Conservation (phyloP, 169 alveolate species). For the Eimeria falciformis region DNA sequence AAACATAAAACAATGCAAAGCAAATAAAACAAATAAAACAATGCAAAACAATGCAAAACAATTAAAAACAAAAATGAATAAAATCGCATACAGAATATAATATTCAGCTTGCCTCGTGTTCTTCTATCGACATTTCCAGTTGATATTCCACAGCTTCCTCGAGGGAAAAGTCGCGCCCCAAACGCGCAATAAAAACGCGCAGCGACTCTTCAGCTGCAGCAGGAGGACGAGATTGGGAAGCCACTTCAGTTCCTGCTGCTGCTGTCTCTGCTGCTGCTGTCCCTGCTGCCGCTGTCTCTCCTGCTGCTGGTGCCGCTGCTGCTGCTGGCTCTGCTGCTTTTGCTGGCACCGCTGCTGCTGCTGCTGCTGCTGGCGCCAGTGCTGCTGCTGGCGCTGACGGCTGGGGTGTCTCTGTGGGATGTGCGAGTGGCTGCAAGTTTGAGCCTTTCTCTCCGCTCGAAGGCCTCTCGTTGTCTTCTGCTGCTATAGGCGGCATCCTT, state of each 20-base stretch:
- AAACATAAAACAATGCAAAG: neutral
- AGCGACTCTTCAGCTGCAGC: slow-evolving; percentile 46
- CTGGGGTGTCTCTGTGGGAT: neutral
- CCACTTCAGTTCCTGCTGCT: neutral
- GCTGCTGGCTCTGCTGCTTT: slow-evolving; percentile 29
- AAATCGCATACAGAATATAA: too few species aligned
- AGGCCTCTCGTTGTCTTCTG: neutral
- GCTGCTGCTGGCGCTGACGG: neutral
- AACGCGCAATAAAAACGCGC: slow-evolving; percentile 3
- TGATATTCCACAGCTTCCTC: slow-evolving; percentile 64
- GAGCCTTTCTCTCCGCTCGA: neutral
- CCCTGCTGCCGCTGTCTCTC: neutral
- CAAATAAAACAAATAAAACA: neutral
- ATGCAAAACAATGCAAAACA: neutral
- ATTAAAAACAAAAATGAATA: too few species aligned
- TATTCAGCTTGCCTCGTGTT: slow-evolving; percentile 33
- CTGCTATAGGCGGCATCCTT: neutral
- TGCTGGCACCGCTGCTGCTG: neutral
- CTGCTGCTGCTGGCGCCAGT: neutral
- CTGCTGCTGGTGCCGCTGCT: neutral
- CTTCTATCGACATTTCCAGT: slow-evolving; percentile 61
- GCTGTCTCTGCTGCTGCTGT: neutral
- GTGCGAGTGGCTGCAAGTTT: neutral
- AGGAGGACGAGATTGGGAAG: neutral
- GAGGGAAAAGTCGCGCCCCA: slow-evolving; percentile 56